Evolutionary conservation across 306 rosid species (phyloP), one percentile per base, ranked within the genome.

Genomic region (Sphenostylis stenocarpa): DNA sequence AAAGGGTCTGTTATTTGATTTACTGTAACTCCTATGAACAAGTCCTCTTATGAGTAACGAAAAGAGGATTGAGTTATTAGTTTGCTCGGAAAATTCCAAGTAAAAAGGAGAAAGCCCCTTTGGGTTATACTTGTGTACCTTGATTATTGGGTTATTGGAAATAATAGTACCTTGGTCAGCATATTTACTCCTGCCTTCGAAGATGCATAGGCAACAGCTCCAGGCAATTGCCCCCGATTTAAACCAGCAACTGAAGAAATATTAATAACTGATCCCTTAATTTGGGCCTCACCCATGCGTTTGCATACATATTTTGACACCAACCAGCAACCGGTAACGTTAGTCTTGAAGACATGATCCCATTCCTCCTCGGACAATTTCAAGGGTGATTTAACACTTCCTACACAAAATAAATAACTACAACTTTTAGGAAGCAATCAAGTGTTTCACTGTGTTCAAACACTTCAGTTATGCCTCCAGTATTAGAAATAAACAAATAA

Each of bases 241-340:
- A 91, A 73, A 73, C 97, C 97, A 70, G 88, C 45, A 45, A 83
- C 52, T 12, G 98, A 93, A 79, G 98, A 79, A 48, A 93, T 82
- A 72, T 91, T 93, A 73, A 93, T 87, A 70, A 91, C 39, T 16
- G 95, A 88, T 41, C 97, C 95, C 76, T 87, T 85, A 19, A 21
- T 68, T 39, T 57, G 56, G 1, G 87, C 75, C 39, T 86, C 89
- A 23, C 86, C 77, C 96, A 93, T 89, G 44, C 28, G 87, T 67
- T 82, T 73, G 80, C 90, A 82, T 20, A 91, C 90, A 61, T 80
- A 84, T 34, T 88, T 93, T 24, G 98, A 85, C 69, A 93, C 92
- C 90, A 93, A 70, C 97, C 97, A 93, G 44, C 85, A 73, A 29
- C 98, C 93, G 0, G 82, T 89, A 16, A 93, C 68, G 88, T 93